Evolutionary conservation across 441 rosid species (phyloP), one percentile per base, ranked within the genome.

Genomic region (Theobroma grandiflorum): DNA sequence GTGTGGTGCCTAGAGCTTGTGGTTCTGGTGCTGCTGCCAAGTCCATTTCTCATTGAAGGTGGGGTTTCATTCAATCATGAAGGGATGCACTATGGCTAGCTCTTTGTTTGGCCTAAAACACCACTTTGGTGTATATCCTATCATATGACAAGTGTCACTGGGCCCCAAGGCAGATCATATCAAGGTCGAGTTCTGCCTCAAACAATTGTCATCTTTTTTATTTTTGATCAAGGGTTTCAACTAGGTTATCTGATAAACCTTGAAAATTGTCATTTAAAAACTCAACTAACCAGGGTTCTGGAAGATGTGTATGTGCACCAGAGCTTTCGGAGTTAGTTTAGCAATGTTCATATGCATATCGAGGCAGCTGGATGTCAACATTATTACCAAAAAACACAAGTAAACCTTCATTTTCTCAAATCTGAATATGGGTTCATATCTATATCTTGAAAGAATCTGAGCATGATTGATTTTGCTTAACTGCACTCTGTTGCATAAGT

Each of bases 101-200:
- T 38, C 62, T 35, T 50, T 16, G 33, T 76, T 75, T 50, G 72
- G 72, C 72, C 72, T 76, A 22, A 15, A 75, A 33, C 55, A 65
- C 65, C 12, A 16, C 12, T 20, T 11, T 53, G 38, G 20, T 33
- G n/a, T 42, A 4, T 42, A 26, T 45, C 59, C 64, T 22, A 35
- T 66, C 73, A 53, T 40, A 66, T 52, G 6, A 55, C n/a, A 58
- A 37, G 6, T 58, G 42, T 68, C 43, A 40, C 6, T 20, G 55
- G 67, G 75, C 62, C 67, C 68, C 59, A 77, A 6, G 8, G 26
- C 47, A 66, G 66, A 65, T 77, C 74, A 77, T n/a, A 66, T 77
- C 62, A 64, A 37, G 20, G 78, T 73, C 33, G n/a, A 12, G 45
- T 35, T n/a, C 20, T 72, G 31, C 42, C 63, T 53, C 15, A 16